phyloP scores from a whole-genome alignment of 2,329 filamentous ascomycete species.

The Rutstroemia sp. region DNA sequence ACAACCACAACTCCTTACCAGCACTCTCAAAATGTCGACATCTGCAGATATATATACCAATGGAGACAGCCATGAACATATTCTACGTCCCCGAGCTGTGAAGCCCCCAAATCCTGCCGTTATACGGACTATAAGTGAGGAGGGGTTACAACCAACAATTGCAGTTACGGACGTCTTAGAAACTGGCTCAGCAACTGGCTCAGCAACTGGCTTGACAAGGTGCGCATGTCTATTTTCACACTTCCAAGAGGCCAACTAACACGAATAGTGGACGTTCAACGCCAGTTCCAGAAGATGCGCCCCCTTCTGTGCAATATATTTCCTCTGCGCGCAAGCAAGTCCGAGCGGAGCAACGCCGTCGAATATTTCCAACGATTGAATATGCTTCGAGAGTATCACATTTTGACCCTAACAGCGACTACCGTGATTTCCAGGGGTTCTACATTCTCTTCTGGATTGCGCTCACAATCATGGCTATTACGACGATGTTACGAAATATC shows the following conservation, averaged over 20 bases:
- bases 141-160: conserved; percentile 16
- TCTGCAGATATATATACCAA: conserved; percentile 22
- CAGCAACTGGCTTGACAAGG: conserved; percentile 13
- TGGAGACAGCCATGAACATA: conserved; percentile 25
- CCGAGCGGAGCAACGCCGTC: conserved; percentile 70
- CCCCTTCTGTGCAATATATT: conserved; percentile 82
- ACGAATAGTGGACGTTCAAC: conserved; percentile 67
- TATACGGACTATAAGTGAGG: conserved; percentile 21
- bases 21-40: conserved; percentile 23
- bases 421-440: conserved; percentile 93
- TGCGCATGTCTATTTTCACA: background rate
- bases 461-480: conserved; percentile 92
- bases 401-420: conserved; percentile 87
- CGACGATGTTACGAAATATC: conserved; percentile 84
- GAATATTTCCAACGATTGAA: conserved; percentile 88
- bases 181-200: conserved; percentile 20
- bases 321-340: conserved; percentile 78
- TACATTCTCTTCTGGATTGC: conserved; percentile 98
- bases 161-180: conserved; percentile 10
- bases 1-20: background rate
- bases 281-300: conserved; percentile 79
- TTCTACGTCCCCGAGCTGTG: conserved; percentile 26
- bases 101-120: conserved; percentile 24
- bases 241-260: conserved; percentile 8
- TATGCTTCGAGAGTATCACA: conserved; percentile 88